A percentile compares a stretch with the other conserved stretches of the same genome.
Evolutionary conservation across 306 rosid species (phyloP).

Genomic region (cucumber (Cucumis sativus)): DNA sequence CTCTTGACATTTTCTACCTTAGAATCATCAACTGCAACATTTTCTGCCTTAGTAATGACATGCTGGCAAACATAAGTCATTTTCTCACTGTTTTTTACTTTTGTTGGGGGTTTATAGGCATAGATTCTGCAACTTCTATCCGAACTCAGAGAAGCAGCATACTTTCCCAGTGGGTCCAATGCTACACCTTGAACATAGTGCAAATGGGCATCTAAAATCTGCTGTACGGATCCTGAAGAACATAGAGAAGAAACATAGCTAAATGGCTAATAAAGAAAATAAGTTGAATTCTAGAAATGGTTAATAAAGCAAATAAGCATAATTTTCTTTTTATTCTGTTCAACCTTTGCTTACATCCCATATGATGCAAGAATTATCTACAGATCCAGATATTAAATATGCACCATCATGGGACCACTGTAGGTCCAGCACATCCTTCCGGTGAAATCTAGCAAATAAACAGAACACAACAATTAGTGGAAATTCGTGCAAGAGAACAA

Average conservation of each 20-base stretch:
- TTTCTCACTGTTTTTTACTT: slow-evolving; percentile 51
- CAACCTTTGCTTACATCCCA: slow-evolving; percentile 90
- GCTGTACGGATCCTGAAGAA: slow-evolving; percentile 66
- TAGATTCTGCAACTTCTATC: slow-evolving; percentile 88
- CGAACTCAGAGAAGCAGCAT: slow-evolving; percentile 79
- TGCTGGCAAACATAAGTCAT: slow-evolving; percentile 62
- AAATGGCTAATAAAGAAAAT: slow-evolving; percentile 9
- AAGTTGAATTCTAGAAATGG: slow-evolving; percentile 6
- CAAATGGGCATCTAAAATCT: slow-evolving; percentile 68
- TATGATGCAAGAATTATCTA: slow-evolving; percentile 85
- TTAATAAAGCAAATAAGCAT: slow-evolving; percentile 9
- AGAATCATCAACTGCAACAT: slow-evolving; percentile 38
- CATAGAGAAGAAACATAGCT: slow-evolving; percentile 5
- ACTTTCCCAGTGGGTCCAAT: slow-evolving; percentile 79
- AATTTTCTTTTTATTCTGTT: neutral
- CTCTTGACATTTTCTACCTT: slow-evolving; percentile 36
- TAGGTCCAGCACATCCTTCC: slow-evolving; percentile 78
- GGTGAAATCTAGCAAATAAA: slow-evolving; percentile 52
- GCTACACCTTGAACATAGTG: slow-evolving; percentile 99
- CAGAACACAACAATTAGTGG: slow-evolving; percentile 17
- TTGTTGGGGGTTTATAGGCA: slow-evolving; percentile 47
- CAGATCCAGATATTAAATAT: slow-evolving; percentile 75
- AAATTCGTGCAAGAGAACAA: slow-evolving; percentile 4
- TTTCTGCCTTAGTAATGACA: slow-evolving; percentile 67
- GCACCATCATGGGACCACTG: slow-evolving; percentile 74